Evolutionary conservation across 306 rosid species (phyloP), one percentile per base, ranked within the genome.

Genomic region (Astragalus glycyphyllos): DNA sequence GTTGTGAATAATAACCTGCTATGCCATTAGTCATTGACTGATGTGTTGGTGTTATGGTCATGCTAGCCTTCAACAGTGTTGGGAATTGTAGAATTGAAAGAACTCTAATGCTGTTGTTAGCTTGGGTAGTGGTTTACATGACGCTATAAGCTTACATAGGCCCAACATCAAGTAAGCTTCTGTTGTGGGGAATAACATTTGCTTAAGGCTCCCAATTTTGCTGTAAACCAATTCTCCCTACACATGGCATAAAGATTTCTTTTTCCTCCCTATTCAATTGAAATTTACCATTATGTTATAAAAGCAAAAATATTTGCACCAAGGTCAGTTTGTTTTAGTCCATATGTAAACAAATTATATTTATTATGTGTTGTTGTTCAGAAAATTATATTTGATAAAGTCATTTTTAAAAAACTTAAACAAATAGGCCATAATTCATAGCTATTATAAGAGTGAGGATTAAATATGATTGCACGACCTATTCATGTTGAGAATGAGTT

Each of bases 401-500:
- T 67, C 32, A 10, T 48, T 64, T 13, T 14, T 8, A 47, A 29
- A 47, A 65, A 47, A 14, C 23, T 65, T 47, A 5, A 48, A 49
- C 11, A 49, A 5, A 49, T 29, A 11, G 20, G 20, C 40, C 38
- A 55, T 11, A 68, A 7, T 74, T 45, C 48, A 26, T 55, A 48
- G 60, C 51, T 15, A 57, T 61, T 59, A 34, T 53, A 1, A 15
- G 23, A 58, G 13, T 23, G 4, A 12, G 32, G 45, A 20, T 35
- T 34, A 59, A 17, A 20, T 61, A 40, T 70, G 14, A 7, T 65
- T 8, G 11, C 40, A 23, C 65, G 72, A 12, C 68, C 65, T 37
- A 14, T 80, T 53, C 56, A 23, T 47, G 46, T 72, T 42, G 58
- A 58, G 55, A 72, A 69, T 42, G 58, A 58, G 55, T 67, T 54